Base-by-base conservation (phyloP, 805 yeast genomes). In the Debaryomyces tyrocola region DNA sequence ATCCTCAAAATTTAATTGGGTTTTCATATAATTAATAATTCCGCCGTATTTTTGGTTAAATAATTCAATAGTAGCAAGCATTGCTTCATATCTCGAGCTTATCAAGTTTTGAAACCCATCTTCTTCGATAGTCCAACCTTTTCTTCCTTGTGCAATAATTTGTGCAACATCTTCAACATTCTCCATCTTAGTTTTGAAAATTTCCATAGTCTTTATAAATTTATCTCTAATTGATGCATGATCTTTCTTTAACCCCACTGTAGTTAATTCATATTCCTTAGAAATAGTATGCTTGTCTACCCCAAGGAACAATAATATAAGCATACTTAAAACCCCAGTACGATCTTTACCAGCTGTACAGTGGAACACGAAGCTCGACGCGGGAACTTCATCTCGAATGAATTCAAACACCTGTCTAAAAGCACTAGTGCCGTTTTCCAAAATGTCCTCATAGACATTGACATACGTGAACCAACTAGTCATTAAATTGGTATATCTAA, bases 311-410 rank as follows among this genome's bases (percentile, higher is more conserved):
- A 81, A 66, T 38, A 88, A 69, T 4, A 88, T 69, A 49, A 89
- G 62, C 82, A 89, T 86, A 2, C 84, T 78, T 52, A 86, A 60
- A 11, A 87, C 73, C 0, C 96, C 96, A 0, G 96, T 88, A 37
- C 96, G 76, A 60, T 89, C 96, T 62, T 88, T 89, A 2, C 96
- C 96, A 1, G 92, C 92, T 4, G 91, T 80, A 65, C 96, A 89
- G 59, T 87, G 92, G 62, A 83, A 80, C 8, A 85, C 64, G 47
- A 89, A 66, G 21, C 33, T 31, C 6, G 74, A 70, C 2, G 39
- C 36, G 15, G 56, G 49, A 2, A 79, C 77, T 17, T 66, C 69
- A 47, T 85, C 88, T 39, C 83, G 69, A 40, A 89, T 67, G 56
- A 72, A 79, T 40, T 67, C 62, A 55, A 87, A 79, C 28, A 88